Evolutionary conservation across 129 eudicot genomes (phyloP).

Genomic region (Chrysanthemum makinoi): DNA sequence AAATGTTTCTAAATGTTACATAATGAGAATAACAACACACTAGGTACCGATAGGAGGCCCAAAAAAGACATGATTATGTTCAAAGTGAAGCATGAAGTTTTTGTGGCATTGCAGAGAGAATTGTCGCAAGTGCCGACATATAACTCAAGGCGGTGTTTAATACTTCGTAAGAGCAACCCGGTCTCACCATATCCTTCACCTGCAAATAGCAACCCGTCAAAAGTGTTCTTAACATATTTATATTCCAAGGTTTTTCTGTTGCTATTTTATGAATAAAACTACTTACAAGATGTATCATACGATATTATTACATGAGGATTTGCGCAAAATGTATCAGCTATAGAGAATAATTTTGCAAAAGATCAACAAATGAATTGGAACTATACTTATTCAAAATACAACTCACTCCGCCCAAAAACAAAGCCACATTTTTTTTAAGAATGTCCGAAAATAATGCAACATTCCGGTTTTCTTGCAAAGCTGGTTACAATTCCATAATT

Average conservation of each 20-base stretch:
- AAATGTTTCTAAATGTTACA: not conserved
- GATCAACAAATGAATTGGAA: too few species aligned
- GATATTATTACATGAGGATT: too few species aligned
- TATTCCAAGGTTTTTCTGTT: not conserved
- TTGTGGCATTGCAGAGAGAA: slow-evolving; percentile 37
- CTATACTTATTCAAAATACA: too few species aligned
- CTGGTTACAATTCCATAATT: too few species aligned
- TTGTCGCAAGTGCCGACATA: slow-evolving; percentile 37
- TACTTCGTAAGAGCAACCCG: slow-evolving; percentile 54
- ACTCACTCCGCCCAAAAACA: too few species aligned
- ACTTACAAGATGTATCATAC: too few species aligned
- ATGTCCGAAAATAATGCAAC: too few species aligned
- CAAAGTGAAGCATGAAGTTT: slow-evolving; percentile 43
- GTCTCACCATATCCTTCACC: slow-evolving; percentile 48
- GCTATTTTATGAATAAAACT: not conserved
- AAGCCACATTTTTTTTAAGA: too few species aligned
- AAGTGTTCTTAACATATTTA: not conserved
- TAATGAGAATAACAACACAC: not conserved
- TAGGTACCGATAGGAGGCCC: not conserved
- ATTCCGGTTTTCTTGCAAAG: too few species aligned
- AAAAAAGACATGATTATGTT: slow-evolving; percentile 1
- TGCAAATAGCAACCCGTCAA: slow-evolving; percentile 16
- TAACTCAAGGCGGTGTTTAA: slow-evolving; percentile 43
- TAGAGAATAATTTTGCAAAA: too few species aligned
- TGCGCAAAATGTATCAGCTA: too few species aligned